Percentiles rank a stretch among this genome's conserved stretches.
Evolutionary conservation across 23 red algal genomes (phyloP).

Genomic region (Gracilaria vermiculophylla): DNA sequence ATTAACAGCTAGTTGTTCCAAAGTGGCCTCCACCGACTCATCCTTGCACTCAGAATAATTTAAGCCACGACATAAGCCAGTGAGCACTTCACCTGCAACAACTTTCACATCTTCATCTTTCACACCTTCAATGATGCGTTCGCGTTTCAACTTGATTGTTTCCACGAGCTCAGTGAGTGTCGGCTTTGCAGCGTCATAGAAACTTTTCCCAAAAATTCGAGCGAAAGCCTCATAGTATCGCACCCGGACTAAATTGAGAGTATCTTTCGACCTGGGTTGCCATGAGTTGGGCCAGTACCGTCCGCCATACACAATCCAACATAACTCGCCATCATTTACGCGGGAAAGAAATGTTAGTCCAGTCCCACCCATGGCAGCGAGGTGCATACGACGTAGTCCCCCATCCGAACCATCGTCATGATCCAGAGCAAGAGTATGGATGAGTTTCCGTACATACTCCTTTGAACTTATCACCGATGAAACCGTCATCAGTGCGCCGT

Average conservation of each 20-base stretch:
- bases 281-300: conserved; percentile 79
- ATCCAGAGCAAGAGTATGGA: conserved; percentile 80
- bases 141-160: conserved; percentile 41
- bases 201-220: conserved; percentile 48
- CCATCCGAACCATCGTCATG: conserved; percentile 57
- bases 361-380: conserved; percentile 26
- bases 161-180: conserved; percentile 40
- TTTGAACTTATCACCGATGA: conserved; percentile 14
- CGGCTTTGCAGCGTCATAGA: conserved; percentile 40
- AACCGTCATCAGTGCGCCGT: conserved; percentile 31
- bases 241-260: conserved; percentile 48
- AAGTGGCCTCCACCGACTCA: neutral
- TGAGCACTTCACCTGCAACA: conserved; percentile 64
- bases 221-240: conserved; percentile 63
- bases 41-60: conserved; percentile 34
- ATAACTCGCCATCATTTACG: conserved; percentile 64
- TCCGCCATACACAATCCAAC: conserved; percentile 68
- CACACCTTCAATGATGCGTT: conserved; percentile 60
- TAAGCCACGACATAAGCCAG: conserved; percentile 76
- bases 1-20: conserved; percentile 1
- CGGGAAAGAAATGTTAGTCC: conserved; percentile 42
- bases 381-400: neutral
- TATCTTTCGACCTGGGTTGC: conserved; percentile 69
- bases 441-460: conserved; percentile 56
- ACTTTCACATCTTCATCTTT: conserved; percentile 69